Evolutionary conservation across 176 grass and related monocot species (phyloP), one percentile per base, ranked within the genome.

Genomic region (Ensete ventricosum): DNA sequence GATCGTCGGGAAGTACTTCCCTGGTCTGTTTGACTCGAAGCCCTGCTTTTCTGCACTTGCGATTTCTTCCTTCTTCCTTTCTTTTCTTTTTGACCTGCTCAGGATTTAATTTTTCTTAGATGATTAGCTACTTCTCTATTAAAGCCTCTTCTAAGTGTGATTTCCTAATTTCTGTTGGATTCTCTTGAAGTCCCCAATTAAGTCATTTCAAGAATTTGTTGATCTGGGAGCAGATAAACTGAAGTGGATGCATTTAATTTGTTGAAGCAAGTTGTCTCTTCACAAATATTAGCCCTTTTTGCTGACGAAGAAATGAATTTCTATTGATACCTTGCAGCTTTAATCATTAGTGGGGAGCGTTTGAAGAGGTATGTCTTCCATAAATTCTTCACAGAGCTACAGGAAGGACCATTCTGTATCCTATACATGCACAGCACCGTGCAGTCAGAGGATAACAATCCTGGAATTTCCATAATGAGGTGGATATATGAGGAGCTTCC

Each of bases 391-490:
- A 78, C 82, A 6, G 86, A 94, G 43, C 68, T 99, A 66, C 73
- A 84, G 50, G 81, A 83, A 54, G 95, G 88, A 34, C 90, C 90
- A 49, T 99, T 85, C 81, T 91, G 88, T 81, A 87, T 99, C 64
- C 14, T 99, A 77, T 99, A 99, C 76, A 79, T 94, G 52, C 95
- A 94, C 71, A 99, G 86, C 83, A 88, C 76, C 76, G 95, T 91
- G 8, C 86, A 87, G 43, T 94, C 90, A 11, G 95, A 88, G 69
- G 91, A 89, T 62, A 94, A 99, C 88, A 99, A 94, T 77, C 95
- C 95, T 20, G 95, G 95, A 50, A 89, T 94, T 86, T 89, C 90
- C 50, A 73, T 86, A 72, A 82, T 99, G 78, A 85, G 95, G 71
- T 86, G 88, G 22, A 82, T 94, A 69, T 99, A 99, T 71, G 90